phyloP scores from a whole-genome alignment of 106 monocot species.

The Cymbidium sinense region DNA sequence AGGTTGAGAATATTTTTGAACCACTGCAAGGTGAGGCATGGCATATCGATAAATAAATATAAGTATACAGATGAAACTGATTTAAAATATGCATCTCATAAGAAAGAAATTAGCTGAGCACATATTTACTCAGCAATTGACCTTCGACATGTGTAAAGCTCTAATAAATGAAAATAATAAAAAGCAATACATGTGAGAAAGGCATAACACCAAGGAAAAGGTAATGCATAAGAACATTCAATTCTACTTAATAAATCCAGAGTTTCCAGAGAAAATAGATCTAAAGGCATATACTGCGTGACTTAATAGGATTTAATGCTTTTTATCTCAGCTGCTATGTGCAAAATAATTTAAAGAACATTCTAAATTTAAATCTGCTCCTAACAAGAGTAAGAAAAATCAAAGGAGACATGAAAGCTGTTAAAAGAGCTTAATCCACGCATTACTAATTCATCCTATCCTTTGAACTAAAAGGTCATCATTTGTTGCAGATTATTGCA shows the following conservation, averaged over 20 bases:
- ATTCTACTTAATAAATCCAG: not conserved
- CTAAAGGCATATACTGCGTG: not conserved
- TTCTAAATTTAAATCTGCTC: not conserved
- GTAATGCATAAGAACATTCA: not conserved
- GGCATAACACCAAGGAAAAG: not conserved
- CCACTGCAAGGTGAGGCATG: constrained; percentile 33
- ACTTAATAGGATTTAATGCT: too few relatives aligned
- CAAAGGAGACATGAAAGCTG: not conserved
- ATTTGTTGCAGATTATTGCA: not conserved
- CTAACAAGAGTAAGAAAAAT: not conserved
- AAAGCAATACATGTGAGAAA: not conserved
- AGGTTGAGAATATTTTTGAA: constrained; percentile 67
- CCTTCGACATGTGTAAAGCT: not conserved
- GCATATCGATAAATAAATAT: not conserved
- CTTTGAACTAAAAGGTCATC: not conserved
- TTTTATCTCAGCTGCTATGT: too few relatives aligned
- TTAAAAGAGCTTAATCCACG: not conserved
- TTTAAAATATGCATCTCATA: not conserved
- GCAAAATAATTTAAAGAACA: too few relatives aligned
- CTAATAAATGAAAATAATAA: not conserved
- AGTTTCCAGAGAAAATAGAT: not conserved
- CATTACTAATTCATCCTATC: not conserved
- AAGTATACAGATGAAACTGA: not conserved
- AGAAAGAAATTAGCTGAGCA: not conserved
- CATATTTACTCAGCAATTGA: not conserved